Percentiles rank a stretch among this genome's conserved stretches.
Conservation (phyloP, 108 stramenopile species). For the Cylindrotheca closterium region DNA sequence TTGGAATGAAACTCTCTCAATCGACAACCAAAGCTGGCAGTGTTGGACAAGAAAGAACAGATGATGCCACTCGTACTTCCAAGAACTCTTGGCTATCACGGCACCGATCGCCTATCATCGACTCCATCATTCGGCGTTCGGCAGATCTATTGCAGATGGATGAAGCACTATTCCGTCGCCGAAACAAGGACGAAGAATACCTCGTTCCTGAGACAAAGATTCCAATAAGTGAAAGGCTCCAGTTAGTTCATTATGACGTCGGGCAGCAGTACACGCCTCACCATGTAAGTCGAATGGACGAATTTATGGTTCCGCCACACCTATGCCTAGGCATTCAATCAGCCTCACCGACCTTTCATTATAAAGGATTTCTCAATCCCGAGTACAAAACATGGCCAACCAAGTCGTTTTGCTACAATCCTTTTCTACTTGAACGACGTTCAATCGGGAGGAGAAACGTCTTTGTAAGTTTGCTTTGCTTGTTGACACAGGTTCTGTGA, state of each 20-base stretch:
- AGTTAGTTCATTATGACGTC: conserved; percentile 56
- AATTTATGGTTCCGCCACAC: conserved; percentile 7
- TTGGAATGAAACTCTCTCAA: conserved; percentile 20
- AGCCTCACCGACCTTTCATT: conserved; percentile 29
- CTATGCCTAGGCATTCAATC: conserved; percentile 35
- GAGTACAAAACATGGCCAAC: conserved; percentile 38
- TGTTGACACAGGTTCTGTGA: not conserved
- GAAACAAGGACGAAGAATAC: conserved; percentile 43
- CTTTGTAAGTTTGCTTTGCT: conserved; percentile 17
- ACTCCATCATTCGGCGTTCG: conserved; percentile 45
- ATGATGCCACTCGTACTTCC: conserved; percentile 32
- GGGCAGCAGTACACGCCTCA: conserved; percentile 51
- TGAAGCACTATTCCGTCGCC: conserved; percentile 42
- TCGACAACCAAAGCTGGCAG: conserved; percentile 30
- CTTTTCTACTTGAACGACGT: conserved; percentile 62
- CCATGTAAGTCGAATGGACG: conserved; percentile 29
- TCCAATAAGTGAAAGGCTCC: conserved; percentile 50
- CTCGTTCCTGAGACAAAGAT: conserved; percentile 25
- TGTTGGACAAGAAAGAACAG: conserved; percentile 2
- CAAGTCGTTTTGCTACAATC: conserved; percentile 56
- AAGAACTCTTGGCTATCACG: conserved; percentile 44
- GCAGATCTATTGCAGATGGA: conserved; percentile 53
- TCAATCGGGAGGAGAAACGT: conserved; percentile 52
- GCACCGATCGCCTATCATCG: conserved; percentile 33
- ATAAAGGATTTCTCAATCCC: conserved; percentile 58